Conservation (phyloP, 2,329 filamentous ascomycete species). For the Aspergillus flavus region DNA sequence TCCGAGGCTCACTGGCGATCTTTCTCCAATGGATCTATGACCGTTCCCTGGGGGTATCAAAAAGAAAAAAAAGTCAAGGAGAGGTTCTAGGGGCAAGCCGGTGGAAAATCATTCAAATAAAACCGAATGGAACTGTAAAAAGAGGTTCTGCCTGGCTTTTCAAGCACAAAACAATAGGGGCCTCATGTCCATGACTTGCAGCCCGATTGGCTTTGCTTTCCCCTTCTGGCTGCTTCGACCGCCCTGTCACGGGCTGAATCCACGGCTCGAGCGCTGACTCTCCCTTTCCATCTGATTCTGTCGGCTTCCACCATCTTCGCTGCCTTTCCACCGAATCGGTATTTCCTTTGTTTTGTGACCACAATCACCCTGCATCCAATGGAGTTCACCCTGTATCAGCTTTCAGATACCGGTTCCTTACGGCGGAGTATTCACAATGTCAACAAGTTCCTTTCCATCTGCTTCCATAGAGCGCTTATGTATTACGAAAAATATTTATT, state of each 20-base stretch:
- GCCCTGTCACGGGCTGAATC: conserved; percentile 16
- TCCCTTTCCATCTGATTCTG: conserved; percentile 31
- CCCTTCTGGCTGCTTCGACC: conserved; percentile 23
- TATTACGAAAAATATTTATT: neutral
- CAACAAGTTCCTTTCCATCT: neutral
- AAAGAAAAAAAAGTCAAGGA: neutral
- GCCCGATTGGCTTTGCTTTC: conserved; percentile 11
- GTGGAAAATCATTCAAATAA: neutral
- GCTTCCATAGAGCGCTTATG: neutral
- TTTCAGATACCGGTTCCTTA: conserved; percentile 6
- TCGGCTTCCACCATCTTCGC: conserved; percentile 35
- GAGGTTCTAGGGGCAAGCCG: neutral
- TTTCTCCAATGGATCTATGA: neutral
- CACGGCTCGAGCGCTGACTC: conserved; percentile 33
- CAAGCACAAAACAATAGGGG: conserved; percentile 7
- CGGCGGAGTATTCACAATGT: neutral
- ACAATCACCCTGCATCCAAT: neutral
- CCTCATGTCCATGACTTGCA: conserved; percentile 1
- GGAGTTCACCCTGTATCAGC: conserved; percentile 5
- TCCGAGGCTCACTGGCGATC: conserved; percentile 5
- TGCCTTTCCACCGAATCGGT: conserved; percentile 23
- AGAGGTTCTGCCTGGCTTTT: conserved; percentile 11
- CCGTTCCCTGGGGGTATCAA: neutral
- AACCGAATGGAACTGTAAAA: neutral
- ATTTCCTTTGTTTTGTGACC: conserved; percentile 10